These are phyloP conservation scores for Coriolopsis trogii DNA, from an alignment of 1,284 basidiomycete species.

Conservation along the genomic window DNA sequence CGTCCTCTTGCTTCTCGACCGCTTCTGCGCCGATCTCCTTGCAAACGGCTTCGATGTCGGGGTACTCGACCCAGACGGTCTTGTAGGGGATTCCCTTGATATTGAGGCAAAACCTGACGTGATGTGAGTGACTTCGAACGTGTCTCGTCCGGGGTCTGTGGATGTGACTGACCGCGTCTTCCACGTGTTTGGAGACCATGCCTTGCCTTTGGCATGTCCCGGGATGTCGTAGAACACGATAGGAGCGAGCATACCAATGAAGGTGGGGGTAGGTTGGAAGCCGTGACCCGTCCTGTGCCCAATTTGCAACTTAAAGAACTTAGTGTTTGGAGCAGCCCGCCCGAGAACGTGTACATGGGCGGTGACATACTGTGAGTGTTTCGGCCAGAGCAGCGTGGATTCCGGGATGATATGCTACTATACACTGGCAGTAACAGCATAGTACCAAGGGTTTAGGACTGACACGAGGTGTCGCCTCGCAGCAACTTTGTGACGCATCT, in stretches of 20 bases:
- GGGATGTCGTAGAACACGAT: not conserved
- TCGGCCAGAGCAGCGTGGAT: too few relatives aligned
- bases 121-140: not conserved
- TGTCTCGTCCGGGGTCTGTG: not conserved
- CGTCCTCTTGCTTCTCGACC: slow-evolving; percentile 14
- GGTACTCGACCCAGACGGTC: slow-evolving; percentile 34
- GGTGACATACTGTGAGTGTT: too few relatives aligned
- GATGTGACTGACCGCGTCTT: not conserved
- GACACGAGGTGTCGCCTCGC: too few relatives aligned
- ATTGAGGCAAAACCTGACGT: slow-evolving; percentile 28
- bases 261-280: too few relatives aligned
- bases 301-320: too few relatives aligned
- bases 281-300: too few relatives aligned
- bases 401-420: too few relatives aligned
- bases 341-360: too few relatives aligned
- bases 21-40: slow-evolving; percentile 25
- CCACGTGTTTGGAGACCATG: slow-evolving; percentile 2
- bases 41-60: slow-evolving; percentile 29
- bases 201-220: not conserved
- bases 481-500: too few relatives aligned
- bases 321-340: too few relatives aligned
- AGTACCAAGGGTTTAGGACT: too few relatives aligned
- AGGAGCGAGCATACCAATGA: not conserved
- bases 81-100: slow-evolving; percentile 30
- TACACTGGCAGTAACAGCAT: too few relatives aligned